phyloP scores from a whole-genome alignment of 345 rosid genomes.

The Eucalyptus victrix region DNA sequence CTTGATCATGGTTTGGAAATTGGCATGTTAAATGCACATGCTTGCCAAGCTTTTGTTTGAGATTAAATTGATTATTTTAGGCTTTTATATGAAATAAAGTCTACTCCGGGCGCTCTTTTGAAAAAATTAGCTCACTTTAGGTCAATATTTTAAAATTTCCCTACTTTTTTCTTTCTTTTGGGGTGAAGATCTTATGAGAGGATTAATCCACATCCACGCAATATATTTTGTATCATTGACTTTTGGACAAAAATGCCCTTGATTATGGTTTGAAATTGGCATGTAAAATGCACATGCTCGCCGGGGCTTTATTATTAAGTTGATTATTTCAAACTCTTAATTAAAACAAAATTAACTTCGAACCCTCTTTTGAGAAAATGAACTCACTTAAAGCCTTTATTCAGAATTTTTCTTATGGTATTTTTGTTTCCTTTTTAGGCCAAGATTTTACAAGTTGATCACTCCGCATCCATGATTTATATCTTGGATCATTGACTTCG shows the following conservation, averaged over 20 bases:
- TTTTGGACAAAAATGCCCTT: neutral
- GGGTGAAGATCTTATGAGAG: fast-evolving
- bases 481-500: neutral
- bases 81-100: neutral
- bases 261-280: neutral
- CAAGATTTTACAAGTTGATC: neutral
- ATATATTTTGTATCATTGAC: no score
- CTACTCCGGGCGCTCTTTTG: fast-evolving
- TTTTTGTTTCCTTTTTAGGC: neutral
- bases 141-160: neutral
- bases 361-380: no score
- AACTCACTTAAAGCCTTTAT: neutral
- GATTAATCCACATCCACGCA: fast-evolving
- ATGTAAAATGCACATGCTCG: neutral
- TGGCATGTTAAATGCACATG: neutral
- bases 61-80: neutral
- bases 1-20: neutral
- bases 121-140: fast-evolving
- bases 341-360: no score
- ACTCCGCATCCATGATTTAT: fast-evolving
- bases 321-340: neutral
- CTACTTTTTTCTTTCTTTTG: neutral
- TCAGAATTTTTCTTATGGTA: no score
- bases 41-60: neutral
- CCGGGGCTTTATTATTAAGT: neutral